phyloP scores from a whole-genome alignment of 306 rosid genomes.

The Lagenaria siceraria region DNA sequence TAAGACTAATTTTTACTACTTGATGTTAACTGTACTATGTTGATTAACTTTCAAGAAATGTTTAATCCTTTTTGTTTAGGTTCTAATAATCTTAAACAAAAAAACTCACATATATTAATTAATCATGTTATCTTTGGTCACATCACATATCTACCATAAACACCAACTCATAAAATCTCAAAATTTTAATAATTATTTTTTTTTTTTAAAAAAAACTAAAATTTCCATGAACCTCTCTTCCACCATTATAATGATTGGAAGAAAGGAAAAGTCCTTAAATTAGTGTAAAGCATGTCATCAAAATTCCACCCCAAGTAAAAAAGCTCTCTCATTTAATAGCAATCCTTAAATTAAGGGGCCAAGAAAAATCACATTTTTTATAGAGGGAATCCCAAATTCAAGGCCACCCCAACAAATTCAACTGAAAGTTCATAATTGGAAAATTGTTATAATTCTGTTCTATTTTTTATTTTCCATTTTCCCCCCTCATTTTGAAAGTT shows the following conservation, averaged over 20 bases:
- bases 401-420: constrained; percentile 28
- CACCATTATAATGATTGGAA: background rate
- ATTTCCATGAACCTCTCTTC: background rate
- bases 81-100: no score
- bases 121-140: no score
- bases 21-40: no score
- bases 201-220: background rate
- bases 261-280: background rate
- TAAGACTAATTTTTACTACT: no score
- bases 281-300: background rate
- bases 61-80: no score
- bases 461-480: background rate
- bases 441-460: background rate
- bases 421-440: constrained; percentile 5
- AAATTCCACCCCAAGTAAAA: constrained; percentile 16
- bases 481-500: background rate
- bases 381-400: constrained; percentile 15
- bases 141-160: no score
- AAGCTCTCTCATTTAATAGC: constrained; percentile 17
- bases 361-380: background rate
- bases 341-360: constrained; percentile 16
- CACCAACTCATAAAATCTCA: no score
- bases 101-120: no score
- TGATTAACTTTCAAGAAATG: no score
- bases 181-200: no score